These are phyloP conservation scores for Populus alba DNA, from an alignment of 345 rosid genomes.

Conservation along the genomic window DNA sequence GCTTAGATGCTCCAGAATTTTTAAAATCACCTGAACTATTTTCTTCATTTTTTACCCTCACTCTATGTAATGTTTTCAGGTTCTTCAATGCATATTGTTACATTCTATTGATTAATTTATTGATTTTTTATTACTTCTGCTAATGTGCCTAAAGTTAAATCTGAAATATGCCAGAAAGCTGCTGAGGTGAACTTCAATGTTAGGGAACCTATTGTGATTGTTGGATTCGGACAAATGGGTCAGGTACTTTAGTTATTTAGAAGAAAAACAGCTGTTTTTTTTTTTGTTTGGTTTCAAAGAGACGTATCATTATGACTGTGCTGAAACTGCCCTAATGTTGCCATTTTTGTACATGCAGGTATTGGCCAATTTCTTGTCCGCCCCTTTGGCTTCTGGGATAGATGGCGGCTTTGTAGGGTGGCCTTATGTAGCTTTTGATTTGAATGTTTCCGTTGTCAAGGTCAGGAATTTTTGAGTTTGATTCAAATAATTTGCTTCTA, in stretches of 20 bases:
- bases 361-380: slow-evolving; percentile 83
- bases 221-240: slow-evolving; percentile 97
- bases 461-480: slow-evolving; percentile 31
- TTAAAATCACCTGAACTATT: too few species aligned
- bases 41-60: too few species aligned
- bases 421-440: slow-evolving; percentile 91
- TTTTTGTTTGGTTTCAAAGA: not conserved
- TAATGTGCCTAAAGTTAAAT: slow-evolving; percentile 5
- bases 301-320: not conserved
- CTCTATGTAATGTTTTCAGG: not conserved
- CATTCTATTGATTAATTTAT: not conserved
- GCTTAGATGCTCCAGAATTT: not conserved
- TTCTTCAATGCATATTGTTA: not conserved
- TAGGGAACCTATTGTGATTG: slow-evolving; percentile 79
- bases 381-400: slow-evolving; percentile 71
- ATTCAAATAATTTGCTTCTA: not conserved
- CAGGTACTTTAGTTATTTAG: slow-evolving; percentile 46
- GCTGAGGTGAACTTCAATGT: slow-evolving; percentile 62
- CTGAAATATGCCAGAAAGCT: slow-evolving; percentile 43
- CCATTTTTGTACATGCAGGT: slow-evolving; percentile 47
- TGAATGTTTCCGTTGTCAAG: slow-evolving; percentile 86
- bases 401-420: slow-evolving; percentile 58
- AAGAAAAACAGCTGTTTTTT: not conserved
- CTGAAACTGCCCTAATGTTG: not conserved
- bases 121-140: not conserved